Base-by-base conservation (phyloP, 352 stramenopile species). In the Pythium chondricola region DNA sequence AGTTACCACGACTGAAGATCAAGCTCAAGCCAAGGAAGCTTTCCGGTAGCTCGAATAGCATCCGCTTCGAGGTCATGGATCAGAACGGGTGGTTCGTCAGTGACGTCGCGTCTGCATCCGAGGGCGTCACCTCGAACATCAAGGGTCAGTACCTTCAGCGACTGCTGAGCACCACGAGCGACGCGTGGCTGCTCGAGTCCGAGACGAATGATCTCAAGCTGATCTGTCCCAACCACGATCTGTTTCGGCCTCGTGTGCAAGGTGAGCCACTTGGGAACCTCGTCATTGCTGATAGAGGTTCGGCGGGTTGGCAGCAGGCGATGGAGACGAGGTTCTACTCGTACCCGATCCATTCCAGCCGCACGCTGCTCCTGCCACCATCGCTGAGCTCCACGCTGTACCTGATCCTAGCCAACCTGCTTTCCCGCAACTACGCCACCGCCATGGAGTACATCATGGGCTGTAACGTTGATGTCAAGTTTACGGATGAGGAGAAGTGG, bases 321-420 rank as follows among this genome's bases (percentile, higher is more conserved):
- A 94, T 97, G 76, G 78, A 93, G 41, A 93, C 84, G 43, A 80
- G 95, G 27, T 98, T 97, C 53, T 99, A 99, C 67, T 73, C 97
- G 20, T 99, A 99, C 66, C 96, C 96, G 16, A 89, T 99, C 39
- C 96, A 99, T 67, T 97, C 93, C 22, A 98, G 93, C 16, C 69
- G 86, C 43, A 91, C 83, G 3, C 98, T 98, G 52, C 52, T 99
- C 31, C 79, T 97, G 16, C 97, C 95, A 18, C 92, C 95, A 20
- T 98, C 93, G 6, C 71, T 99, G 6, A 97, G 93, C 35, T 97
- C 95, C 4, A 97, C 94, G 14, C 74, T 99, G 21, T 99, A 99
- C 69, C 76, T 99, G 27, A 97, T 99, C 58, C 70, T 99, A 16
- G 95, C 97, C 53, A 97, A 95, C 50, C 87, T 99, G 58, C 94